These are phyloP conservation scores for Meyerozyma guilliermondii DNA, from an alignment of 1,139 yeast genomes.

Conservation along the genomic window DNA sequence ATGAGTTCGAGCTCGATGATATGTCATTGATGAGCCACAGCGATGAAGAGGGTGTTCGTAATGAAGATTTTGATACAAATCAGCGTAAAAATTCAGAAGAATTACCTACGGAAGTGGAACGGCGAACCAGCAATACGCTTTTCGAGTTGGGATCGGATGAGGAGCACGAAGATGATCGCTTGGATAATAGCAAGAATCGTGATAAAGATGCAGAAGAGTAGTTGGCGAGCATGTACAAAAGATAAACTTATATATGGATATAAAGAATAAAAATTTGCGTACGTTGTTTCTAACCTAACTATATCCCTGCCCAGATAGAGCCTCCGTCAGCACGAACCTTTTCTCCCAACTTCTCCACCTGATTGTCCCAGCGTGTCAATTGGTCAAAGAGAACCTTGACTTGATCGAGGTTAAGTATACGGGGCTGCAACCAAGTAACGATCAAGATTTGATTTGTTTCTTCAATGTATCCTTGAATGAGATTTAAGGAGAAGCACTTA, in stretches of 20 bases:
- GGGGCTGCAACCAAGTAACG: conserved; percentile 93
- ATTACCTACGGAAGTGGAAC: background rate
- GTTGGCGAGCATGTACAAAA: background rate
- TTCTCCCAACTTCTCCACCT: conserved; percentile 62
- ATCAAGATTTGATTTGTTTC: conserved; percentile 76
- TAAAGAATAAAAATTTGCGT: background rate
- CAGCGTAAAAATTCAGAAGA: background rate
- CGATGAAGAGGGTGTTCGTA: conserved; percentile 30
- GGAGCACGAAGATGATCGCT: conserved; percentile 6
- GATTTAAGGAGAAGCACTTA: conserved; percentile 80
- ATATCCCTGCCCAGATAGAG: conserved; percentile 12
- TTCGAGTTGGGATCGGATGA: conserved; percentile 12
- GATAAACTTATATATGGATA: background rate
- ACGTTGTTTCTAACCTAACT: background rate
- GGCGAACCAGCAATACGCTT: conserved; percentile 8
- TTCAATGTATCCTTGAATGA: conserved; percentile 83
- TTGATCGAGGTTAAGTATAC: conserved; percentile 80
- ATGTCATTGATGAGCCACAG: conserved; percentile 54
- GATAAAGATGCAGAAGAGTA: background rate
- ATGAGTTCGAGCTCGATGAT: conserved; percentile 74
- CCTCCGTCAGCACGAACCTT: conserved; percentile 42
- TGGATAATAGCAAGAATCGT: background rate
- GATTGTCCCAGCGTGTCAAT: conserved; percentile 70
- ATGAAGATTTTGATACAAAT: background rate
- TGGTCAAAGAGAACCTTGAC: conserved; percentile 71